These are phyloP conservation scores for Fusarium sp. DNA, from an alignment of 2,329 filamentous ascomycete species.

Conservation along the genomic window DNA sequence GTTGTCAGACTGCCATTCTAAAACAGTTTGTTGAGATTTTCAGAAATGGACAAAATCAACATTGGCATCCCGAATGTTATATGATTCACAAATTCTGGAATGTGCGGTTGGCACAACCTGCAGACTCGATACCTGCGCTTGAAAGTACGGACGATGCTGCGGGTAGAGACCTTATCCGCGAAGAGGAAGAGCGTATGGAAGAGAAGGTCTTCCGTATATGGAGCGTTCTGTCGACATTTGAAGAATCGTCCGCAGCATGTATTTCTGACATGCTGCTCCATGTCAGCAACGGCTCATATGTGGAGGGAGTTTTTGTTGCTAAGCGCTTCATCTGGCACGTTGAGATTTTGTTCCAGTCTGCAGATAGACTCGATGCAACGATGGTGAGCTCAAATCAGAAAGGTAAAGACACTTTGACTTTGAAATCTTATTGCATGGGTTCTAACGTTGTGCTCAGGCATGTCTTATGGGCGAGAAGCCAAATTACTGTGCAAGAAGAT, in stretches of 20 bases:
- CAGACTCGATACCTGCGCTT: conserved; percentile 60
- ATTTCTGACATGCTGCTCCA: conserved; percentile 99
- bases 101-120: conserved; percentile 79
- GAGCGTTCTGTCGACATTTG: conserved; percentile 96
- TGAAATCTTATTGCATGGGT: neutral
- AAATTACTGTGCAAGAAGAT: conserved; percentile 99
- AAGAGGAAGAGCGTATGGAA: conserved; percentile 93
- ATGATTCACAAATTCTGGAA: conserved; percentile 99
- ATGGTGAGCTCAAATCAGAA: conserved; percentile 78
- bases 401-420: conserved; percentile 62
- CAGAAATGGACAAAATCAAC: conserved; percentile 96
- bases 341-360: conserved; percentile 89
- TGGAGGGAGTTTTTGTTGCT: conserved; percentile 93
- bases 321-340: conserved; percentile 97
- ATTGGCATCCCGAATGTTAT: conserved; percentile 99
- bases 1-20: conserved; percentile 94
- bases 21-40: conserved; percentile 99
- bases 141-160: conserved; percentile 62
- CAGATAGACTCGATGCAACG: conserved; percentile 83
- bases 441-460: conserved; percentile 61
- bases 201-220: conserved; percentile 98
- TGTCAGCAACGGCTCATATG: conserved; percentile 96
- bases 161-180: conserved; percentile 79
- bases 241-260: conserved; percentile 96
- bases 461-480: conserved; percentile 94